A percentile compares a stretch with the other conserved stretches of the same genome.
Conservation (phyloP, 805 yeast species). For the Blastobotrys chiropterorum region DNA sequence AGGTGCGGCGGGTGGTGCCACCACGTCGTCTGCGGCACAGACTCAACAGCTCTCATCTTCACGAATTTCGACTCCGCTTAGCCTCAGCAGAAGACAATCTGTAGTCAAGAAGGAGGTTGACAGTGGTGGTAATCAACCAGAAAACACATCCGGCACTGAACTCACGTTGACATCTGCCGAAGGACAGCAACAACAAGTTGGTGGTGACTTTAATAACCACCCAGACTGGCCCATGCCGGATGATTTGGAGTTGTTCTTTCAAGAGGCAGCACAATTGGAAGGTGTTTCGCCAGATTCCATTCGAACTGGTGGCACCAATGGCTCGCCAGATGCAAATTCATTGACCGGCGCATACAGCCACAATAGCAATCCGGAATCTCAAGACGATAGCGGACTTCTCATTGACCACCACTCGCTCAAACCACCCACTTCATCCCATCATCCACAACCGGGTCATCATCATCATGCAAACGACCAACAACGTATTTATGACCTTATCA, state of each 20-base stretch:
- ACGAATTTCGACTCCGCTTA: too few relatives aligned
- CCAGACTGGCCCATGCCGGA: conserved; percentile 14
- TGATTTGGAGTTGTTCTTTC: conserved; percentile 22
- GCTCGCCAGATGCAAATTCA: conserved; percentile 1
- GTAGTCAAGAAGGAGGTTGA: too few relatives aligned
- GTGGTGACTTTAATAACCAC: not conserved
- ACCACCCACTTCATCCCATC: not conserved
- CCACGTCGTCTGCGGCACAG: conserved; percentile 1
- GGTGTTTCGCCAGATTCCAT: conserved; percentile 12
- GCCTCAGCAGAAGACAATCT: too few relatives aligned
- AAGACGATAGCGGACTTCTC: not conserved
- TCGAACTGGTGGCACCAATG: conserved; percentile 6
- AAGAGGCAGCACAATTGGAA: conserved; percentile 22
- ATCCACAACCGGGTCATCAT: not conserved
- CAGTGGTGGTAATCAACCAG: too few relatives aligned
- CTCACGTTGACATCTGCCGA: too few relatives aligned
- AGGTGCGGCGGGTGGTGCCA: conserved; percentile 6
- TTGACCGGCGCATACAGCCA: too few relatives aligned
- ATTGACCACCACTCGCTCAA: not conserved
- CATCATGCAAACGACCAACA: conserved; percentile 25
- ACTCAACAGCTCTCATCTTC: too few relatives aligned
- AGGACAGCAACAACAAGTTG: too few relatives aligned
- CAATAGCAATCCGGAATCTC: not conserved
- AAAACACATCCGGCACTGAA: too few relatives aligned
- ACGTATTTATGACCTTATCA: conserved; percentile 29